These are phyloP conservation scores for Sherardia arvensis DNA, from an alignment of 257 asterid genomes.

Conservation along the genomic window DNA sequence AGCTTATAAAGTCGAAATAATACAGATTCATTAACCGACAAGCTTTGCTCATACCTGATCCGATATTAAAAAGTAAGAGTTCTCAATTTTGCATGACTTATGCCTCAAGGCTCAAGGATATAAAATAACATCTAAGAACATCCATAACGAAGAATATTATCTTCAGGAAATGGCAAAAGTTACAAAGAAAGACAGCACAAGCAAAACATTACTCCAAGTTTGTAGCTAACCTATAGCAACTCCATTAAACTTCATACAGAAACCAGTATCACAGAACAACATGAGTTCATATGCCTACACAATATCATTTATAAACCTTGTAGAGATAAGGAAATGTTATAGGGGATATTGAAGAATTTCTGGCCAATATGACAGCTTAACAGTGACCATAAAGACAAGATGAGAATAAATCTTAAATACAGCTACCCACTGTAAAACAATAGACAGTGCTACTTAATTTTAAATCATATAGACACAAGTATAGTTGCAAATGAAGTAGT, in stretches of 20 bases:
- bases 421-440: too few species aligned
- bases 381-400: neutral
- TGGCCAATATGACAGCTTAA: neutral
- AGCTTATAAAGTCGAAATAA: too few species aligned
- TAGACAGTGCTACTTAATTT: neutral
- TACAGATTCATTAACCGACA: too few species aligned
- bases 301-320: too few species aligned
- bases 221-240: neutral
- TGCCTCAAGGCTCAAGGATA: neutral
- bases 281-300: too few species aligned
- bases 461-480: neutral
- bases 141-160: too few species aligned
- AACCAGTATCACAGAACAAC: neutral
- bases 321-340: too few species aligned
- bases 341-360: neutral
- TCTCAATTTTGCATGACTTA: neutral
- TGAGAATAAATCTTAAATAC: neutral
- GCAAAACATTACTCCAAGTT: neutral
- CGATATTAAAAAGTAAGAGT: neutral
- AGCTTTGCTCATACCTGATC: conserved; percentile 83
- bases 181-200: neutral
- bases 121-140: neutral
- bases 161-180: neutral
- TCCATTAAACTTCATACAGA: neutral
- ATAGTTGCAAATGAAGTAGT: too few species aligned